Conservation (phyloP, 352 stramenopile genomes). For the Pythium dissotocum region DNA sequence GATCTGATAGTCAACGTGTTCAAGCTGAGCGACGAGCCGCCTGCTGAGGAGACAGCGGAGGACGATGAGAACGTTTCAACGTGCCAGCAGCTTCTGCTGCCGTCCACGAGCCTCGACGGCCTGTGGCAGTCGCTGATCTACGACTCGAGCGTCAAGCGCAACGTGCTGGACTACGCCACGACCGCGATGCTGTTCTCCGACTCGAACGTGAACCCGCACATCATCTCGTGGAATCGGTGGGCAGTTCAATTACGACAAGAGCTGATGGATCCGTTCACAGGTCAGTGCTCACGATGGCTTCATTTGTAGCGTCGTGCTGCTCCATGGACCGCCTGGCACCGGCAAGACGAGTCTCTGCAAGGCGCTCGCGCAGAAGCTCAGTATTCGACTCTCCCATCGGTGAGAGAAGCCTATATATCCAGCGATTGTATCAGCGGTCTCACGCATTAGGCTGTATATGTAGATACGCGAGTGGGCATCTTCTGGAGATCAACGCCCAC, state of each 20-base stretch:
- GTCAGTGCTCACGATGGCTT: no score
- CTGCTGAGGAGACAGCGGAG: conserved; percentile 70
- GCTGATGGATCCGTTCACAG: no score
- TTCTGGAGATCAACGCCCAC: conserved; percentile 93
- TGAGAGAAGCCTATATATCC: conserved; percentile 28
- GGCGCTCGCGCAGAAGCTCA: conserved; percentile 91
- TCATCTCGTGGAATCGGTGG: conserved; percentile 91
- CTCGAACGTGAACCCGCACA: conserved; percentile 78
- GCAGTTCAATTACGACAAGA: not conserved
- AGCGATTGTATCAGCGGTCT: not conserved
- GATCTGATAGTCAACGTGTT: conserved; percentile 69
- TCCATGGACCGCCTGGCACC: conserved; percentile 92
- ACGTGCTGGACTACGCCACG: conserved; percentile 86
- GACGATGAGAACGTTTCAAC: conserved; percentile 82
- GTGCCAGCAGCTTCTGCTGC: conserved; percentile 76
- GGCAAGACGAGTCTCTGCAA: conserved; percentile 93
- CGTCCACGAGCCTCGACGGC: conserved; percentile 60
- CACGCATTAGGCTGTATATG: not conserved
- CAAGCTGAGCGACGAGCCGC: conserved; percentile 67
- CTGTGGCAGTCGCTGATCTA: conserved; percentile 90
- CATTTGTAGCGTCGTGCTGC: conserved; percentile 66
- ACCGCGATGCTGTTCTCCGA: conserved; percentile 92
- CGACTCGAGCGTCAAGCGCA: conserved; percentile 72
- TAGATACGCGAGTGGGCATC: conserved; percentile 62
- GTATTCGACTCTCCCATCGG: conserved; percentile 77